These are phyloP conservation scores for Backusella liffmaniae DNA, from an alignment of 192 early-diverging fungal genomes.

Conservation along the genomic window DNA sequence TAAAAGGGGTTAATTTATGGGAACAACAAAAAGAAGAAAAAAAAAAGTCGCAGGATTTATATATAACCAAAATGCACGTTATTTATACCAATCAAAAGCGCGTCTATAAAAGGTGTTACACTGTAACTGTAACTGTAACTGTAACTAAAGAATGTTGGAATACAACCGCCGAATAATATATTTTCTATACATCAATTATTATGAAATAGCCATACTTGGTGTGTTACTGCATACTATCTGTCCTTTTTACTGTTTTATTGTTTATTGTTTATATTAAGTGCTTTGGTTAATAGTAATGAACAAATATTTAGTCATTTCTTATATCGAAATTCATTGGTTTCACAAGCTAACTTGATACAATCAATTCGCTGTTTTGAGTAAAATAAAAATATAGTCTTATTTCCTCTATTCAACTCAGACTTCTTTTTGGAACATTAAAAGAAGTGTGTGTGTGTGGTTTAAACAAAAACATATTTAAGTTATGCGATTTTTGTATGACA, in stretches of 20 bases:
- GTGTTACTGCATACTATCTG: background rate
- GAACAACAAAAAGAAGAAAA: background rate
- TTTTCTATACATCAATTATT: background rate
- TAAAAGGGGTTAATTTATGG: background rate
- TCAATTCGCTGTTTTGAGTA: background rate
- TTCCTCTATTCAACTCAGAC: background rate
- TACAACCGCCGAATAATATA: background rate
- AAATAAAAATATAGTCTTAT: background rate
- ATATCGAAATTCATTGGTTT: background rate
- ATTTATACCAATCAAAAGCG: constrained; percentile 5
- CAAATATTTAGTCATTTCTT: background rate
- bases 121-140: background rate
- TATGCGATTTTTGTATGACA: background rate
- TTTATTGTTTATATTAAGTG: background rate
- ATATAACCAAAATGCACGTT: constrained; percentile 3
- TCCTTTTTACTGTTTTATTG: background rate
- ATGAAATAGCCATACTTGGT: background rate
- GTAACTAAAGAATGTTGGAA: background rate
- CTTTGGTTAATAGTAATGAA: background rate
- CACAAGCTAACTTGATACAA: background rate
- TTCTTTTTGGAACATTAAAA: constrained; percentile 3
- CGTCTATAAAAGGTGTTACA: background rate
- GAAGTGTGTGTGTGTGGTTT: background rate
- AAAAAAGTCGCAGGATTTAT: background rate
- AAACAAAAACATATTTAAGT: background rate